Evolutionary conservation across 2,329 filamentous ascomycete species (phyloP).

Genomic region (Coniochaeta prunicola): DNA sequence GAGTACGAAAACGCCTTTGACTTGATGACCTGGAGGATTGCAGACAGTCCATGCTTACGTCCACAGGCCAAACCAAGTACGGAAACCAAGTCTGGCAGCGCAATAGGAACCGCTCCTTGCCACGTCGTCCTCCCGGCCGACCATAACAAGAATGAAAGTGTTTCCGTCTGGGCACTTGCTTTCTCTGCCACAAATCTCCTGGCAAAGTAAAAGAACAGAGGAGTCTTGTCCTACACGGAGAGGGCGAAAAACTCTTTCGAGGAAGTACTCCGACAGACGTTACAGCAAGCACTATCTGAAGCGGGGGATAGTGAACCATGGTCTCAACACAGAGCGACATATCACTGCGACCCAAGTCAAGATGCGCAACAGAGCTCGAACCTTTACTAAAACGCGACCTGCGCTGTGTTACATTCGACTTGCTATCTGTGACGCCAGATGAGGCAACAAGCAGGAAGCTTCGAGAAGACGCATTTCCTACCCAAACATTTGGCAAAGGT

Average conservation of each 20-base stretch:
- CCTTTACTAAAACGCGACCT: background rate
- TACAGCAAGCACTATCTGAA: background rate
- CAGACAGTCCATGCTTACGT: too few species aligned
- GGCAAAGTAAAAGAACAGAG: background rate
- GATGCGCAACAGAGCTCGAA: background rate
- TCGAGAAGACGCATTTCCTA: background rate
- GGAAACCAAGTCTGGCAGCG: background rate
- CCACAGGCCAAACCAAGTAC: too few species aligned
- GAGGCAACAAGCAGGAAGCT: background rate
- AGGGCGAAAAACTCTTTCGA: background rate
- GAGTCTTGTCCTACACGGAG: background rate
- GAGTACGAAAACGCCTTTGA: background rate
- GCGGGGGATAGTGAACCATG: background rate
- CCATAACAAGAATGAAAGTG: background rate
- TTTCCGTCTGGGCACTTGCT: background rate
- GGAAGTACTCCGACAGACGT: background rate
- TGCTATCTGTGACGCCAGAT: too few species aligned
- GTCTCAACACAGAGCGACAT: background rate
- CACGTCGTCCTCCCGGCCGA: background rate
- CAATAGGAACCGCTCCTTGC: background rate
- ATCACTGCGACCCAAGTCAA: background rate
- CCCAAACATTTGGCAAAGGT: background rate
- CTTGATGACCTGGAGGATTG: background rate
- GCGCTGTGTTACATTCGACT: background rate
- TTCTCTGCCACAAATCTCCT: background rate